Percentiles rank a stretch among this genome's conserved stretches.
These are phyloP conservation scores for Fallopia convolvulus DNA, from an alignment of 148 eudicot genomes.

Conservation along the genomic window DNA sequence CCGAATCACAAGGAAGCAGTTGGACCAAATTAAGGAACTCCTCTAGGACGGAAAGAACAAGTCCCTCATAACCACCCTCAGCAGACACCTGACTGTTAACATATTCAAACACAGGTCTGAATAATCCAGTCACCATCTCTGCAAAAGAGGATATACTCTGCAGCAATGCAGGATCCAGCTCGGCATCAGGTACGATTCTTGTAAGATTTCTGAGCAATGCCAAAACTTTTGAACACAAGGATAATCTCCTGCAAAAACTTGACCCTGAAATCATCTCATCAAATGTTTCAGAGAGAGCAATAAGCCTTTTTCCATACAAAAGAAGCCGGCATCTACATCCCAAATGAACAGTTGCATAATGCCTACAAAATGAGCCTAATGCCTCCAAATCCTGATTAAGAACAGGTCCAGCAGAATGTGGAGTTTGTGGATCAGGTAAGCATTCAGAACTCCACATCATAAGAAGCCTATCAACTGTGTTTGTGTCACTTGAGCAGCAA, in stretches of 20 bases:
- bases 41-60: slow-evolving; percentile 47
- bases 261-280: slow-evolving; percentile 42
- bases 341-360: slow-evolving; percentile 72
- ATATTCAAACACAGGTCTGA: slow-evolving; percentile 60
- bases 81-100: slow-evolving; percentile 32
- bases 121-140: slow-evolving; percentile 50
- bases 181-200: slow-evolving; percentile 42
- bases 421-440: slow-evolving; percentile 27
- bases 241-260: slow-evolving; percentile 45
- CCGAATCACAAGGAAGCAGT: slow-evolving; percentile 39
- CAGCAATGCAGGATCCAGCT: slow-evolving; percentile 45
- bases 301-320: slow-evolving; percentile 39
- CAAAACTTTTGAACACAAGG: slow-evolving; percentile 48
- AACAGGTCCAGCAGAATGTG: slow-evolving; percentile 26
- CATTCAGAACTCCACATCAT: slow-evolving; percentile 55
- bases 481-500: slow-evolving; percentile 57
- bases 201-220: slow-evolving; percentile 62
- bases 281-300: slow-evolving; percentile 39
- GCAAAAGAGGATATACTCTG: slow-evolving; percentile 57
- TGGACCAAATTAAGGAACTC: slow-evolving; percentile 73
- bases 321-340: slow-evolving; percentile 65
- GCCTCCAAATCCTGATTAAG: slow-evolving; percentile 37
- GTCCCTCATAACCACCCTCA: slow-evolving; percentile 59
- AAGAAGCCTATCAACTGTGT: slow-evolving; percentile 60
- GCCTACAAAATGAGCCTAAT: slow-evolving; percentile 54